Evolutionary conservation across 2,329 filamentous ascomycete genomes (phyloP), one percentile per base, ranked within the genome.

Genomic region (Fusarium setosum): DNA sequence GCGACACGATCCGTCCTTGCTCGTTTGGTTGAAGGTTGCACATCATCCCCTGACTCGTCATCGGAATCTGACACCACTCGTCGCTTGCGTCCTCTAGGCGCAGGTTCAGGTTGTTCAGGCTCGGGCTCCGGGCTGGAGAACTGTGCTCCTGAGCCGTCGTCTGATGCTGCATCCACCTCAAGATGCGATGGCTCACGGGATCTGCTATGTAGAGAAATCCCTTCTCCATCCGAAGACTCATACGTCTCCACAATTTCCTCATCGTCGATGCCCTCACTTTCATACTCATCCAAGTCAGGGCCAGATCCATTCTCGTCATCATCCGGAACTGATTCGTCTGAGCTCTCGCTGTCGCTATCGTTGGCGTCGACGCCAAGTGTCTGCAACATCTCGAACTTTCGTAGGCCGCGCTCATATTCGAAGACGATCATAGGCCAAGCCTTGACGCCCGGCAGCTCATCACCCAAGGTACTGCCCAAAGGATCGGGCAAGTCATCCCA

Each of bases 211-310:
- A 72, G 17, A 4, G 65, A 63, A 11, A 73, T 69, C 0, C 72
- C 70, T 6, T 75, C 70, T 31, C 73, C 74, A 4, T 74, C 73
- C 2, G 73, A 74, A 13, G 67, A 63, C 1, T 70, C 61, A 1
- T 61, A 59, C 4, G 63, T 56, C 15, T 77, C 72, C 2, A 70
- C 56, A 12, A 78, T 71, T 9, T 72, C 71, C 1, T 54, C 69
- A 44, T 80, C 78, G 34, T 80, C 78, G 7, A 81, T 80, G 0
- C 77, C 77, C 0, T 79, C 77, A 40, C 78, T 79, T 35, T 81
- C 79, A 15, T 81, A 80, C 41, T 76, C 72, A 26, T 78, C 67
- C 3, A 64, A 42, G 17, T 71, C 65, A 2, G 54, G 38, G 0
- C 68, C 67, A 6, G 50, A 57, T 21, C 74, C 59, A 11, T 65